Conservation (phyloP, 2,329 filamentous ascomycete genomes). For the Microdochium nivale region DNA sequence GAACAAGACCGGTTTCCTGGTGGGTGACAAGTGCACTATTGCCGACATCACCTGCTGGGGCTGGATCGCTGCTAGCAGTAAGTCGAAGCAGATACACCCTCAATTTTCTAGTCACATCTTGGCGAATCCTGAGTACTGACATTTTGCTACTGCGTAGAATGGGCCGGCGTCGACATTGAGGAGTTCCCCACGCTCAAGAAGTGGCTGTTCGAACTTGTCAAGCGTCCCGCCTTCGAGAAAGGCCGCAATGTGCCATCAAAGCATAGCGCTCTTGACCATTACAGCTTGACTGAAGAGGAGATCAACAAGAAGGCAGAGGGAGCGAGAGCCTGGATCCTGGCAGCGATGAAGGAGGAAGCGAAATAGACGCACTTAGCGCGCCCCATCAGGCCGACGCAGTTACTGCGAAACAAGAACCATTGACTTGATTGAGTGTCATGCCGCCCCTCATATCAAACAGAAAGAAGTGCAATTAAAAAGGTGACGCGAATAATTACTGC, state of each 20-base stretch:
- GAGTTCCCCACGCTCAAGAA: constrained; percentile 69
- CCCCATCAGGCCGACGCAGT: neutral
- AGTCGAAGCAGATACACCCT: constrained; percentile 10
- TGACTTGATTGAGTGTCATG: too few relatives aligned
- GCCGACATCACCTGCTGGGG: constrained; percentile 77
- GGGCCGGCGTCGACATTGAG: constrained; percentile 59
- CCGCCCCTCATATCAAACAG: too few relatives aligned
- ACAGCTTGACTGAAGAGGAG: constrained; percentile 37
- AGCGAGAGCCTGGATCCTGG: constrained; percentile 56
- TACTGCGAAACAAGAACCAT: too few relatives aligned
- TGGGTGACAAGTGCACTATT: constrained; percentile 61
- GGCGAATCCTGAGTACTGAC: constrained; percentile 1
- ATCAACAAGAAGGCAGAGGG: constrained; percentile 47
- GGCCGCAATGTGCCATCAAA: constrained; percentile 63
- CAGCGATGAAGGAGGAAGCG: constrained; percentile 60
- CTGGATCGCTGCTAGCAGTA: constrained; percentile 55
- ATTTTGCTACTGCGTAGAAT: constrained; percentile 33
- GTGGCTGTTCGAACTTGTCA: constrained; percentile 66
- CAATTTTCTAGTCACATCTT: neutral
- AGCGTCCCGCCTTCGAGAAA: constrained; percentile 64
- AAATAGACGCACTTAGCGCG: constrained; percentile 25
- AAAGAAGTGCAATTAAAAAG: too few relatives aligned
- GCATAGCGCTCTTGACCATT: constrained; percentile 49
- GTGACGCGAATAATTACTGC: too few relatives aligned
- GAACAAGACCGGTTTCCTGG: constrained; percentile 47